Percentiles rank a stretch among this genome's conserved stretches.
phyloP scores from a whole-genome alignment of 768 basidiomycete species.

The Dendrothele bispora region DNA sequence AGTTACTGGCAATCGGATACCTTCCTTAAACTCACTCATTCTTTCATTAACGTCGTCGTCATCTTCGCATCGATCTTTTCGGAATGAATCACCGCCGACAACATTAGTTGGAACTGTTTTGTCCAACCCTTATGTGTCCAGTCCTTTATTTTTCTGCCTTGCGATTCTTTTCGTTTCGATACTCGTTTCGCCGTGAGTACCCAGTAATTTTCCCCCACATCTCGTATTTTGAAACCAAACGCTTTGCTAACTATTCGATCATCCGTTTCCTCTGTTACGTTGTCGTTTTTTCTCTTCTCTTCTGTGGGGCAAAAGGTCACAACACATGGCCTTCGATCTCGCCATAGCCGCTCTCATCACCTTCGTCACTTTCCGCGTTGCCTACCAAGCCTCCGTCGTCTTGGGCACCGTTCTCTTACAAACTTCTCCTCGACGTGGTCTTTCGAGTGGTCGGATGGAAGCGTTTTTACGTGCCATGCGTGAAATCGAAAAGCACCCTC shows the following conservation, averaged over 20 bases:
- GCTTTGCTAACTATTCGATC: too few relatives aligned
- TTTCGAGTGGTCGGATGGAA: conserved; percentile 71
- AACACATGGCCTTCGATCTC: conserved; percentile 81
- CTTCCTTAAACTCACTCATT: conserved; percentile 50
- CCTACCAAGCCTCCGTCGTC: conserved; percentile 80
- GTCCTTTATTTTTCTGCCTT: conserved; percentile 58
- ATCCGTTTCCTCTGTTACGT: too few relatives aligned
- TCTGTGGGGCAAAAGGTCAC: conserved; percentile 26
- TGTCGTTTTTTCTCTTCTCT: neutral
- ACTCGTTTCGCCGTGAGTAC: conserved; percentile 56
- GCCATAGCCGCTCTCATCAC: conserved; percentile 78
- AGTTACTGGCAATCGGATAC: conserved; percentile 67
- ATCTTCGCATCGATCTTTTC: conserved; percentile 29
- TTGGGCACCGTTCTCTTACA: conserved; percentile 88
- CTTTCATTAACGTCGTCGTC: conserved; percentile 42
- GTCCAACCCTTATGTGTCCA: conserved; percentile 74
- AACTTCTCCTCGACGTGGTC: conserved; percentile 74
- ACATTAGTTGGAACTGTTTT: conserved; percentile 41
- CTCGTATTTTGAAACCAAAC: too few relatives aligned
- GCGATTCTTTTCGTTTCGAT: conserved; percentile 55
- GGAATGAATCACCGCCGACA: conserved; percentile 33
- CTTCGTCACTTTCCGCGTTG: conserved; percentile 74
- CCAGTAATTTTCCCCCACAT: neutral
- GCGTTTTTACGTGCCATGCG: conserved; percentile 77
- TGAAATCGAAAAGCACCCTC: conserved; percentile 85